These are phyloP conservation scores for Alnus rubra DNA, from an alignment of 306 rosid species.

Conservation along the genomic window DNA sequence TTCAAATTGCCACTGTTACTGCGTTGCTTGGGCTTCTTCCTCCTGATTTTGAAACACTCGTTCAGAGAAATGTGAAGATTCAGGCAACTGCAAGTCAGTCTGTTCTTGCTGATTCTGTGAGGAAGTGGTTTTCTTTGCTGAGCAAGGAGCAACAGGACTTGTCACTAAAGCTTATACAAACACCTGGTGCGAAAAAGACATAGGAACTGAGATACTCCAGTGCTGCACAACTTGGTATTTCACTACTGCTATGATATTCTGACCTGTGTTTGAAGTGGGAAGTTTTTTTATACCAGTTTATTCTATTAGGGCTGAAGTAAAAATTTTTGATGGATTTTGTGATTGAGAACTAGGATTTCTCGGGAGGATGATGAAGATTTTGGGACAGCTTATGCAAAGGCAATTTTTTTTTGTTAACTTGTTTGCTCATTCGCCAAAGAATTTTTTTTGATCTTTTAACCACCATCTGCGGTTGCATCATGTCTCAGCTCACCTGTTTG, in stretches of 20 bases:
- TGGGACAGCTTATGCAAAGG: neutral
- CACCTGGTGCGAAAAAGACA: conserved; percentile 26
- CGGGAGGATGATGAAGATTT: conserved; percentile 9
- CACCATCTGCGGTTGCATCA: neutral
- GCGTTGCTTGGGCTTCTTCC: conserved; percentile 61
- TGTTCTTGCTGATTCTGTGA: conserved; percentile 41
- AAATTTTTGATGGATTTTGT: neutral
- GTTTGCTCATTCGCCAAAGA: neutral
- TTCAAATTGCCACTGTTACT: conserved; percentile 60
- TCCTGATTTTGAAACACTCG: conserved; percentile 53
- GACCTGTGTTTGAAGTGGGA: neutral
- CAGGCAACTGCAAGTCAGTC: conserved; percentile 29
- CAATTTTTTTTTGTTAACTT: neutral
- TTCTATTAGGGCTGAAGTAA: neutral
- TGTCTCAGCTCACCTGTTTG: neutral
- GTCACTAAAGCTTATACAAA: conserved; percentile 43
- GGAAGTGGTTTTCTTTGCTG: conserved; percentile 64
- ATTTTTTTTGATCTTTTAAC: neutral
- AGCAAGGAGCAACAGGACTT: conserved; percentile 55
- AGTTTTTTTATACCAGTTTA: neutral
- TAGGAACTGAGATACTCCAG: neutral
- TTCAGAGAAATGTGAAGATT: conserved; percentile 34
- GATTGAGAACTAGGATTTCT: conserved; percentile 6
- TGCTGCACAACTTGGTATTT: neutral
- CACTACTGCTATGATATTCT: neutral